phyloP scores from a whole-genome alignment of 2,329 filamentous ascomycete species.

The Ophiostoma piceae region DNA sequence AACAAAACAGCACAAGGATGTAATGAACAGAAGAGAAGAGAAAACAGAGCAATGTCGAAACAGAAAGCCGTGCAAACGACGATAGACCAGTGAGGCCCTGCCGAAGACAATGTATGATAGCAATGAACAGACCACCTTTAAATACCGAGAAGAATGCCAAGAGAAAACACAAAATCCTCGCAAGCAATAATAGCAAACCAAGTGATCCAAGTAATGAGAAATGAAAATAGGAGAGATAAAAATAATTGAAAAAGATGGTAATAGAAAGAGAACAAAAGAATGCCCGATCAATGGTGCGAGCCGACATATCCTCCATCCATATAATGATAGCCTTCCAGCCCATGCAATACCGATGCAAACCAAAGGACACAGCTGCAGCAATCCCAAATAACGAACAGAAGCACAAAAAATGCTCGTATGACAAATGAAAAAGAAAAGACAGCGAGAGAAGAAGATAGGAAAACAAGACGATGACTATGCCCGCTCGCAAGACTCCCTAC shows the following conservation, averaged over 20 bases:
- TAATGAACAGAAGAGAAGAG: neutral
- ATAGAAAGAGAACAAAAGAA: neutral
- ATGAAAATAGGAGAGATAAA: neutral
- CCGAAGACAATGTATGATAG: neutral
- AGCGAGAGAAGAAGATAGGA: neutral
- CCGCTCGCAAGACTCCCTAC: conserved; percentile 9
- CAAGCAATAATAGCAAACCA: neutral
- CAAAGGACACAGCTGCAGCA: neutral
- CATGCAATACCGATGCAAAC: neutral
- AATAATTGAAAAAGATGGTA: neutral
- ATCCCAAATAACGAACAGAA: neutral
- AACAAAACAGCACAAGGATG: neutral
- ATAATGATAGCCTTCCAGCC: conserved; percentile 13
- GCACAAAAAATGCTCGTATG: neutral
- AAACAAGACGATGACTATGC: neutral
- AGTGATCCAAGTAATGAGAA: neutral
- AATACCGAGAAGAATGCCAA: neutral
- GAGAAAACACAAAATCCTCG: neutral
- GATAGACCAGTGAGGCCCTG: neutral
- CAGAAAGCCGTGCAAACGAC: neutral
- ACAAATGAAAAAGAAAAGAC: neutral
- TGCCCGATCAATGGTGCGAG: neutral
- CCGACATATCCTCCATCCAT: conserved; percentile 6
- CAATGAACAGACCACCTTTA: neutral
- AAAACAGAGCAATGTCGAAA: neutral